Percentiles rank a stretch among this genome's conserved stretches.
Evolutionary conservation across 148 eudicot genomes (phyloP).

Genomic region (Chenopodium formosanum): DNA sequence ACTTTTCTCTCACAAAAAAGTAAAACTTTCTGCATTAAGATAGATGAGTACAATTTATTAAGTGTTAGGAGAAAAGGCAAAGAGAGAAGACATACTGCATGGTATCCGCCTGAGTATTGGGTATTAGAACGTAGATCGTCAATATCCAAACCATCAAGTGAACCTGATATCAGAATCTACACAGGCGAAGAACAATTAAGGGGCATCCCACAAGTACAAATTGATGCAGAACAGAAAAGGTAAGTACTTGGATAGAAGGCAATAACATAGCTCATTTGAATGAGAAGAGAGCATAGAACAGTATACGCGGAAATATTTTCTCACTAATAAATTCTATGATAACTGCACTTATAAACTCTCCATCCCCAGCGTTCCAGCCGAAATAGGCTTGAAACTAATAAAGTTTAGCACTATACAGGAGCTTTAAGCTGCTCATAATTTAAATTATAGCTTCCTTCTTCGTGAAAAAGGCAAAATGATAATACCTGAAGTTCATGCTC

Average conservation of each 20-base stretch:
- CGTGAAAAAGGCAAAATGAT: not conserved
- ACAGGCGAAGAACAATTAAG: not conserved
- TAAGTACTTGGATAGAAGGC: not conserved
- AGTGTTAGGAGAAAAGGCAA: not conserved
- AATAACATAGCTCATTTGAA: not conserved
- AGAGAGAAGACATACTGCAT: conserved; percentile 48
- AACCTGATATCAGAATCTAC: conserved; percentile 89
- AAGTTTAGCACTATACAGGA: not conserved
- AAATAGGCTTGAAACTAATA: not conserved
- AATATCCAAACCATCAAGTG: conserved; percentile 80
- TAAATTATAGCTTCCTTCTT: not conserved
- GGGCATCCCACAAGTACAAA: not conserved
- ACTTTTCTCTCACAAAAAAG: not conserved
- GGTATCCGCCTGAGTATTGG: conserved; percentile 93
- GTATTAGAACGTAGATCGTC: conserved; percentile 71
- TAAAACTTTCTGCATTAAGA: not conserved
- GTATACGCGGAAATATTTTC: not conserved
- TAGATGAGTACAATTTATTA: not conserved
- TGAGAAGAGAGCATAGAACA: not conserved
- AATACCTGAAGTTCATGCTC: conserved; percentile 98
- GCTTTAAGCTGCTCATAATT: not conserved
- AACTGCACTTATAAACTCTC: not conserved
- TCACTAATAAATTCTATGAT: not conserved
- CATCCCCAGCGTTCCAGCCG: not conserved
- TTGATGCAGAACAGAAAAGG: not conserved